phyloP scores from a whole-genome alignment of 495 filamentous ascomycete species.

The Daldinia grandis region DNA sequence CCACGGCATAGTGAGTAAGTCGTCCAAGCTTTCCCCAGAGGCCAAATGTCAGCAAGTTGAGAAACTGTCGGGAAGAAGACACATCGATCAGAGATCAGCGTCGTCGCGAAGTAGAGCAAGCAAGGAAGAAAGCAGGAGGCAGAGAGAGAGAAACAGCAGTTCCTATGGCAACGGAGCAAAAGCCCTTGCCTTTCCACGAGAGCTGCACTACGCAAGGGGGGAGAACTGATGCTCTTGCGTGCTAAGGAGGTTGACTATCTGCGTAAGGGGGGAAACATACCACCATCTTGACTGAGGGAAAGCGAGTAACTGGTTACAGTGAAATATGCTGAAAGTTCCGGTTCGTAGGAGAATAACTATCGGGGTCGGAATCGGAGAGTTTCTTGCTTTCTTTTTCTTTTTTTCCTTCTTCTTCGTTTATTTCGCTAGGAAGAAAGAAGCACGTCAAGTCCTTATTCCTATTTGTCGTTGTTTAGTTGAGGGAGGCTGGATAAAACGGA shows the following conservation, averaged over 20 bases:
- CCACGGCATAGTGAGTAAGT: conserved; percentile 93
- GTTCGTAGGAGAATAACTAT: conserved; percentile 1
- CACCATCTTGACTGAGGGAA: conserved; percentile 33
- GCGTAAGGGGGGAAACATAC: conserved; percentile 36
- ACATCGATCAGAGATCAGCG: conserved; percentile 40
- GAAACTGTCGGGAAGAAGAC: conserved; percentile 54
- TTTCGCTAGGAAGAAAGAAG: background rate
- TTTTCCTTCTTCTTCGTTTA: no score
- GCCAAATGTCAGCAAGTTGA: conserved; percentile 69
- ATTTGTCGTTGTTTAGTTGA: conserved; percentile 13
- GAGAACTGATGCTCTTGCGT: background rate
- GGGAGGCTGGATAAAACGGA: conserved; percentile 8
- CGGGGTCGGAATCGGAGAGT: background rate
- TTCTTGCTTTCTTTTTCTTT: background rate
- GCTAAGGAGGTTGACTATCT: conserved; percentile 9
- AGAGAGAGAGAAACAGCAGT: background rate
- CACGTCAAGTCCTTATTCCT: background rate
- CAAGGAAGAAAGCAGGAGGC: background rate
- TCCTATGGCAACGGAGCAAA: background rate
- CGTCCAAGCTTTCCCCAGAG: conserved; percentile 83
- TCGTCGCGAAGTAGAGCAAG: conserved; percentile 19
- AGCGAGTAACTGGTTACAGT: background rate
- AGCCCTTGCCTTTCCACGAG: background rate
- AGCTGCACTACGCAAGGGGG: background rate
- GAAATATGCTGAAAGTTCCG: background rate